These are phyloP conservation scores for Helotiales sp. DNA, from an alignment of 2,329 filamentous ascomycete species.

Conservation along the genomic window DNA sequence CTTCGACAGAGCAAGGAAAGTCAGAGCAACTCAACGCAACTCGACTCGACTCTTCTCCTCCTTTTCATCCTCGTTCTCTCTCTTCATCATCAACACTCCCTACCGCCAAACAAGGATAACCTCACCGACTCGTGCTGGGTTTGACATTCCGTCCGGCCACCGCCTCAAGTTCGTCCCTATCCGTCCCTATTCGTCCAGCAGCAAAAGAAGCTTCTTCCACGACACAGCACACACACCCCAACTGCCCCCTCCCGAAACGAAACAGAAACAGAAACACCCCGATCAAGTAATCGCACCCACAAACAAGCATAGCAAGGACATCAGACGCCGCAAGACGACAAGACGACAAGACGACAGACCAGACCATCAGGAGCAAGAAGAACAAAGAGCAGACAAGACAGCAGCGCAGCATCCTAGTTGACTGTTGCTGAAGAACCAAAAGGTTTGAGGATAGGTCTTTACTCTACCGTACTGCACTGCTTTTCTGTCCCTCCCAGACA, in stretches of 20 bases:
- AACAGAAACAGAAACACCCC: constrained; percentile 38
- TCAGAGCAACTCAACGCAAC: neutral
- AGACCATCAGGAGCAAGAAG: constrained; percentile 15
- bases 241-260: constrained; percentile 35
- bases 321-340: neutral
- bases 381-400: constrained; percentile 27
- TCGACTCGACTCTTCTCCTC: neutral
- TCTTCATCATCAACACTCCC: constrained; percentile 6
- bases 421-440: constrained; percentile 38
- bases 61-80: neutral
- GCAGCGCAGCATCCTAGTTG: constrained; percentile 23
- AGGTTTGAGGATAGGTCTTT: constrained; percentile 46
- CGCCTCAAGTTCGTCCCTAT: neutral
- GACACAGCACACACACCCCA: constrained; percentile 9
- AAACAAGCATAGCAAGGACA: constrained; percentile 5
- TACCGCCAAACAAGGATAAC: neutral
- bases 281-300: constrained; percentile 30
- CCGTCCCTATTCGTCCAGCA: constrained; percentile 5
- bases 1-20: no score
- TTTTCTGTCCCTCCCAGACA: constrained; percentile 35
- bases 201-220: constrained; percentile 14
- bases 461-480: constrained; percentile 43
- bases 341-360: constrained; percentile 7
- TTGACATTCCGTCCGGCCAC: constrained; percentile 3
- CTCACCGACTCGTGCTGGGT: constrained; percentile 10